phyloP scores from a whole-genome alignment of 306 rosid genomes.

The Gleditsia sinensis region DNA sequence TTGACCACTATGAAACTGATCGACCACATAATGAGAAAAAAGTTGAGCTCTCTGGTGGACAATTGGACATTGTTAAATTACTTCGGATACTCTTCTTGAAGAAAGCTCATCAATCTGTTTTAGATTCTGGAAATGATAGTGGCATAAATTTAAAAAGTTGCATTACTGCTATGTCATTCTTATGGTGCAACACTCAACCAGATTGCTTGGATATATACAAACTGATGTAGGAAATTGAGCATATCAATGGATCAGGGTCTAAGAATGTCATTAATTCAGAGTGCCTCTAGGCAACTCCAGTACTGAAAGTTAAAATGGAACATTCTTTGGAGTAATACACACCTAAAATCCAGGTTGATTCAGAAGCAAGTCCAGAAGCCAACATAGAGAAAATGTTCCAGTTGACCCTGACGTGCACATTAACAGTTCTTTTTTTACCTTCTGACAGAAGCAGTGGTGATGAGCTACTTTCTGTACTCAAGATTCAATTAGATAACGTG shows the following conservation, averaged over 20 bases:
- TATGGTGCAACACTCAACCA: constrained; percentile 69
- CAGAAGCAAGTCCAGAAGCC: constrained; percentile 60
- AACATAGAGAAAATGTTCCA: constrained; percentile 62
- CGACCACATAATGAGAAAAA: constrained; percentile 30
- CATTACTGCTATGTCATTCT: constrained; percentile 64
- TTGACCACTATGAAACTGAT: constrained; percentile 41
- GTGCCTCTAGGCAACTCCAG: constrained; percentile 58
- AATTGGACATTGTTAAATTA: constrained; percentile 70
- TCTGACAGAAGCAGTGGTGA: constrained; percentile 55
- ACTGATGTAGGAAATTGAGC: constrained; percentile 68
- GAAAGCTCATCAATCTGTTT: constrained; percentile 43
- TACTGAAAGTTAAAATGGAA: constrained; percentile 47
- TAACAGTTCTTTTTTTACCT: constrained; percentile 78
- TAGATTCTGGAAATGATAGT: constrained; percentile 48
- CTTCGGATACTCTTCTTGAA: constrained; percentile 52
- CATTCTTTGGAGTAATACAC: constrained; percentile 41
- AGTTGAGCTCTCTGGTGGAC: constrained; percentile 41
- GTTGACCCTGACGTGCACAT: constrained; percentile 77
- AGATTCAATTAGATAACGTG: constrained; percentile 35
- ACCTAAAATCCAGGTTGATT: constrained; percentile 41
- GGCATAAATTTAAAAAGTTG: constrained; percentile 59
- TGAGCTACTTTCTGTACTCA: constrained; percentile 41
- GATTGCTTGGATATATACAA: constrained; percentile 64
- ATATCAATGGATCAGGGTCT: constrained; percentile 43
- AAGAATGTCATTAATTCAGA: constrained; percentile 43